Conservation (phyloP, 495 filamentous ascomycete genomes). For the Lentithecium fluviatile region DNA sequence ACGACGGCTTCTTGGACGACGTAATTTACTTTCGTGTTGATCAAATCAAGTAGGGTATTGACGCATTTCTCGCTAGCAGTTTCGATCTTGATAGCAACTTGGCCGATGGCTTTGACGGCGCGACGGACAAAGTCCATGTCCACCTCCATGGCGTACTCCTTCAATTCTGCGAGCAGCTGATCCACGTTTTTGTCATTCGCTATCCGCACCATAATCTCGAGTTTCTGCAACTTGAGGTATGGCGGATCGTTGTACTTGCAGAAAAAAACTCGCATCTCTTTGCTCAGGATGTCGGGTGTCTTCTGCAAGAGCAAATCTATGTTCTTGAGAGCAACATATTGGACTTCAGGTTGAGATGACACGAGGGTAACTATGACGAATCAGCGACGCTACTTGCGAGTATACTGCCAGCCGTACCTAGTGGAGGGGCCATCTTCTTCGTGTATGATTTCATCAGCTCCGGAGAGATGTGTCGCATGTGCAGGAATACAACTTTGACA, state of each 20-base stretch:
- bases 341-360: constrained; percentile 92
- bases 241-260: constrained; percentile 99
- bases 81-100: constrained; percentile 98
- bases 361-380: constrained; percentile 76
- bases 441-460: constrained; percentile 79
- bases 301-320: constrained; percentile 95
- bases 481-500: constrained; percentile 95
- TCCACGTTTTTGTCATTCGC: constrained; percentile 97
- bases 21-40: constrained; percentile 97
- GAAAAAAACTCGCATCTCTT: constrained; percentile 97
- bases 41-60: constrained; percentile 87
- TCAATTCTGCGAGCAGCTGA: constrained; percentile 88
- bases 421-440: constrained; percentile 96
- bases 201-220: constrained; percentile 99
- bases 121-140: constrained; percentile 98
- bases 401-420: constrained; percentile 58
- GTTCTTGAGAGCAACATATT: constrained; percentile 94
- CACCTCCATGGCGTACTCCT: constrained; percentile 96
- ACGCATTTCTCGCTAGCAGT: constrained; percentile 90
- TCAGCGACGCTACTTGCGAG: constrained; percentile 19
- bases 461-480: constrained; percentile 80
- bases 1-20: constrained; percentile 98
- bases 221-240: constrained; percentile 95
- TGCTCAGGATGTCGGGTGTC: constrained; percentile 92
- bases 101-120: constrained; percentile 92